phyloP scores from a whole-genome alignment of 768 basidiomycete species.

The Tricholomella constricta region DNA sequence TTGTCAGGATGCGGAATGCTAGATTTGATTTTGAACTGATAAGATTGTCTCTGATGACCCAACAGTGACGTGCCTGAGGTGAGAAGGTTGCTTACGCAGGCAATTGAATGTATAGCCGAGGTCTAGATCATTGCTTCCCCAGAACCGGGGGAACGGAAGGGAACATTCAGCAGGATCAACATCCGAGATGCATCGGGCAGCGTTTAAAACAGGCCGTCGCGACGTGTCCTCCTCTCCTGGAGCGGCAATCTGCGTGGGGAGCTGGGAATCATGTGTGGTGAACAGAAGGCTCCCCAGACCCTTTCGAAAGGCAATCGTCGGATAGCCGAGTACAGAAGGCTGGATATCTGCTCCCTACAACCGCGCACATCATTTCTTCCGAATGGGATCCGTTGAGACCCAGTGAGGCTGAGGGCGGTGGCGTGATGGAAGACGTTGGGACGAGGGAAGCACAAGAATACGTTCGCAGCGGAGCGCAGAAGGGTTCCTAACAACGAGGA shows the following conservation, averaged over 20 bases:
- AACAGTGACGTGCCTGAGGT: conserved; percentile 24
- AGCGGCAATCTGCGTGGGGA: conserved; percentile 32
- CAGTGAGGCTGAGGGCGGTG: conserved; percentile 18
- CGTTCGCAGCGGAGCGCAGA: background rate
- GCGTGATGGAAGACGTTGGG: background rate
- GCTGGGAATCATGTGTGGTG: conserved; percentile 12
- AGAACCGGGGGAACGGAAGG: conserved; percentile 33
- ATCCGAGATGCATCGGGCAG: conserved; percentile 38
- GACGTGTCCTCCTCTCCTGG: conserved; percentile 19
- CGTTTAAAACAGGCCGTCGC: conserved; percentile 22
- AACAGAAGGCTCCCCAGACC: conserved; percentile 5
- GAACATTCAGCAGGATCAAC: conserved; percentile 19
- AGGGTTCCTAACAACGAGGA: conserved; percentile 12
- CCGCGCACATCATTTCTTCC: conserved; percentile 8
- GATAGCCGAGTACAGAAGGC: conserved; percentile 9
- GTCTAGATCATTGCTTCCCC: conserved; percentile 33
- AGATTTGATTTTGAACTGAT: conserved; percentile 16
- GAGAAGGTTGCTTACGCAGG: conserved; percentile 10
- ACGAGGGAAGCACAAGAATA: background rate
- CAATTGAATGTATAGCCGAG: conserved; percentile 23
- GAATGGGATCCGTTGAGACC: conserved; percentile 23
- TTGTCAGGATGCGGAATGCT: background rate
- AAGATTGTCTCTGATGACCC: conserved; percentile 19
- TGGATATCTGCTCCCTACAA: conserved; percentile 4
- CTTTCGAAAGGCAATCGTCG: conserved; percentile 15